Evolutionary conservation across 2,329 filamentous ascomycete species (phyloP).

Genomic region (Peltaster fructicola): DNA sequence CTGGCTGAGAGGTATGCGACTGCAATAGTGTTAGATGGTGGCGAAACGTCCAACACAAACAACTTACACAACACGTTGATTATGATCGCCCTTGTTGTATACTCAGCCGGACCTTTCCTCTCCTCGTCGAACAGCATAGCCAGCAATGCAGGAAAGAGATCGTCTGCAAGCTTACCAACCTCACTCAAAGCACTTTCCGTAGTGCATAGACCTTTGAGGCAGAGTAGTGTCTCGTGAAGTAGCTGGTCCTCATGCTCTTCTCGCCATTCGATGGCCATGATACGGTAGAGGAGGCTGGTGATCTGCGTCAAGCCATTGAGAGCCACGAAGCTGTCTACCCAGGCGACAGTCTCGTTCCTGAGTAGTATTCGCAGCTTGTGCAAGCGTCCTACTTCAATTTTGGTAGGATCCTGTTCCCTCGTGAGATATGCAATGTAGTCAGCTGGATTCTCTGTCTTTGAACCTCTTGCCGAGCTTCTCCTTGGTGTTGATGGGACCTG

Average conservation of each 20-base stretch:
- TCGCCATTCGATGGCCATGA: slow-evolving; percentile 90
- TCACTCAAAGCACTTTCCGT: slow-evolving; percentile 73
- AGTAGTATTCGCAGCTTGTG: slow-evolving; percentile 82
- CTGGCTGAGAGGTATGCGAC: slow-evolving; percentile 67
- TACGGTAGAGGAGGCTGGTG: slow-evolving; percentile 69
- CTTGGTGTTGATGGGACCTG: slow-evolving; percentile 4
- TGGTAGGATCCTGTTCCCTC: slow-evolving; percentile 63
- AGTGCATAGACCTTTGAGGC: slow-evolving; percentile 85
- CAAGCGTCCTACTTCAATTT: slow-evolving; percentile 82
- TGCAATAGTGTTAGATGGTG: slow-evolving; percentile 7
- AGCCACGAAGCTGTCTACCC: slow-evolving; percentile 83
- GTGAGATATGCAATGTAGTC: slow-evolving; percentile 78
- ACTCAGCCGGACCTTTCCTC: slow-evolving; percentile 93
- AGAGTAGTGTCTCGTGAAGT: slow-evolving; percentile 79
- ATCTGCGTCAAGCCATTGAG: slow-evolving; percentile 88
- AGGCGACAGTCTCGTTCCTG: slow-evolving; percentile 85
- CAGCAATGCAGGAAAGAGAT: slow-evolving; percentile 71
- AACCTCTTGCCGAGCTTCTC: slow-evolving; percentile 23
- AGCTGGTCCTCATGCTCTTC: slow-evolving; percentile 93
- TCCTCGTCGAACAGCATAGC: slow-evolving; percentile 93
- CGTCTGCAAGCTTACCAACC: slow-evolving; percentile 59
- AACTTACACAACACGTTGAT: slow-evolving; percentile 55
- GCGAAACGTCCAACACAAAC: neutral
- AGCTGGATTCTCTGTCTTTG: slow-evolving; percentile 54
- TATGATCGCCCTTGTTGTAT: slow-evolving; percentile 79